Conservation (phyloP, 305 asterid species). For the Fraxinus albicans region DNA sequence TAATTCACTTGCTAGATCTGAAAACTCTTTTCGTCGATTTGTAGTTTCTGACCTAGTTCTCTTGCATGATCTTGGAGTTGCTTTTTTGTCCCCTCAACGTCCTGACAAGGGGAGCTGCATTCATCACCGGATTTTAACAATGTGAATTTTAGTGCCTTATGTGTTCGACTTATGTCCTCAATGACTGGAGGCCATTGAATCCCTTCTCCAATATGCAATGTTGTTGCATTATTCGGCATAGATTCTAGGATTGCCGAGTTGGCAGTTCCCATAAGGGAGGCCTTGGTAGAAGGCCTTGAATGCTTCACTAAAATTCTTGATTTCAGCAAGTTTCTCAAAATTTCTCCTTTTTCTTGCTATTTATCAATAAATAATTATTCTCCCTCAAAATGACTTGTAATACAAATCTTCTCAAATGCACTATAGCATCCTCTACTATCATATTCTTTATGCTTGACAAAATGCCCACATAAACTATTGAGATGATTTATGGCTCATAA, state of each 20-base stretch:
- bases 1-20: conserved; percentile 15
- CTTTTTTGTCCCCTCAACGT: conserved; percentile 30
- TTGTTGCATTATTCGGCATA: conserved; percentile 29
- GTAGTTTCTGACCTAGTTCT: conserved; percentile 15
- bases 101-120: conserved; percentile 6
- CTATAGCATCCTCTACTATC: neutral
- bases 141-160: conserved; percentile 23
- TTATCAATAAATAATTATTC: neutral
- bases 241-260: conserved; percentile 46
- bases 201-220: conserved; percentile 39
- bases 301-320: conserved; percentile 4
- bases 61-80: conserved; percentile 25
- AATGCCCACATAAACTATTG: neutral
- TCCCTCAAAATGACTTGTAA: neutral
- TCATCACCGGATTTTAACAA: conserved; percentile 22
- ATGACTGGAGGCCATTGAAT: conserved; percentile 48
- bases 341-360: neutral
- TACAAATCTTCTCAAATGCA: neutral
- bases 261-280: conserved; percentile 49
- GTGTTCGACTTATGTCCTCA: conserved; percentile 22
- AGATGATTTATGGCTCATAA: neutral
- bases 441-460: neutral
- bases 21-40: conserved; percentile 27
- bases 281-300: conserved; percentile 28
- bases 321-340: neutral